Evolutionary conservation across 805 yeast genomes (phyloP).

Genomic region (Tetrapisispora nanseiensis): DNA sequence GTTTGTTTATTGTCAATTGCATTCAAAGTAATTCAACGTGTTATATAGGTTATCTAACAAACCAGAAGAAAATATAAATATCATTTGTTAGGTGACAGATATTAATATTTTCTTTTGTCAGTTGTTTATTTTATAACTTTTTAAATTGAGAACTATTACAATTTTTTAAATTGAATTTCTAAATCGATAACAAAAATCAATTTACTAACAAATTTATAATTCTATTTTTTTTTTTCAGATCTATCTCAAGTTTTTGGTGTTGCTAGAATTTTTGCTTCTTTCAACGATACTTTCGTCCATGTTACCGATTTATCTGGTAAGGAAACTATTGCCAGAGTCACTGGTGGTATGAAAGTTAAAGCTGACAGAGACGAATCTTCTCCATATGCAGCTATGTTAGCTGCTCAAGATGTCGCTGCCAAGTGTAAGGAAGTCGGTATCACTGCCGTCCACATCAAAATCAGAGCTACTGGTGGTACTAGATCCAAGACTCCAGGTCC

Average conservation of each 20-base stretch:
- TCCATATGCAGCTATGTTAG: conserved; percentile 99
- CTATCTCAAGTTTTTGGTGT: conserved; percentile 97
- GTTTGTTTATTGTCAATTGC: neutral
- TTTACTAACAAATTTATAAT: neutral
- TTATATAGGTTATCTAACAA: neutral
- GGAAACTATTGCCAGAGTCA: conserved; percentile 99
- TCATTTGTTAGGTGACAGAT: conserved; percentile 1
- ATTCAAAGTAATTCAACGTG: neutral
- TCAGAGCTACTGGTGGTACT: conserved; percentile 99
- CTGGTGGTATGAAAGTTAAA: conserved; percentile 99
- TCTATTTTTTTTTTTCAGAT: conserved; percentile 1
- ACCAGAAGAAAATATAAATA: conserved; percentile 1
- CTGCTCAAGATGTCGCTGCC: conserved; percentile 99
- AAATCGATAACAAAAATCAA: neutral
- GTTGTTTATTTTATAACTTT: neutral
- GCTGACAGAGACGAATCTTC: conserved; percentile 99
- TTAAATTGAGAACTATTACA: neutral
- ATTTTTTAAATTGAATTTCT: neutral
- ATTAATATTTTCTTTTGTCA: conserved; percentile 2
- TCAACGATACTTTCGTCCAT: conserved; percentile 99
- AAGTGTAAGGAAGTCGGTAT: conserved; percentile 99
- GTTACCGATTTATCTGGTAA: conserved; percentile 99
- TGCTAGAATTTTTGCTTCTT: conserved; percentile 99
- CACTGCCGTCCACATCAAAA: conserved; percentile 98
- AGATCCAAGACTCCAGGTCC: conserved; percentile 99